These are phyloP conservation scores for Xylaria sp. DNA, from an alignment of 2,329 filamentous ascomycete genomes.

Conservation along the genomic window DNA sequence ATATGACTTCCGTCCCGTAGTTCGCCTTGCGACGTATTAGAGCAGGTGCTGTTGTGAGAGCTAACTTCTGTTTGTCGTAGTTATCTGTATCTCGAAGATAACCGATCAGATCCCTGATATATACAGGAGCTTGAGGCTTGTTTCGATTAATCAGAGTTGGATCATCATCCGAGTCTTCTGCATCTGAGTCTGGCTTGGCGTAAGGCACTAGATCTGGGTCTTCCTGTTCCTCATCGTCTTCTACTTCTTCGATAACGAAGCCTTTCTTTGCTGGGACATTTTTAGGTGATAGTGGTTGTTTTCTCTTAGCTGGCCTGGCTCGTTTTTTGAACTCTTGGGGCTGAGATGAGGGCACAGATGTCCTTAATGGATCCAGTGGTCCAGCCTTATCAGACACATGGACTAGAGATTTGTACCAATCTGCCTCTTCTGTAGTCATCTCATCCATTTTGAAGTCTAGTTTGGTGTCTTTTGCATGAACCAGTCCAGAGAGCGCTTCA, in stretches of 20 bases:
- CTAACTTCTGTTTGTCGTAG: slow-evolving; percentile 85
- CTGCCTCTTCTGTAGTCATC: slow-evolving; percentile 75
- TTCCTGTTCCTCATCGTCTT: slow-evolving; percentile 65
- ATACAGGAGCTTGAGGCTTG: slow-evolving; percentile 87
- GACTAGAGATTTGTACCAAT: slow-evolving; percentile 77
- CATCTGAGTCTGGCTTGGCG: slow-evolving; percentile 86
- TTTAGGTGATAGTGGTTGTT: slow-evolving; percentile 42
- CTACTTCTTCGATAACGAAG: slow-evolving; percentile 74
- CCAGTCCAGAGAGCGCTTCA: slow-evolving; percentile 73
- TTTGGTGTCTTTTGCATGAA: slow-evolving; percentile 74
- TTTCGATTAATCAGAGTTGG: slow-evolving; percentile 85
- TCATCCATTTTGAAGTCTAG: slow-evolving; percentile 90
- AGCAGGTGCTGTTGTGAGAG: slow-evolving; percentile 77
- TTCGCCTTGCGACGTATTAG: slow-evolving; percentile 89
- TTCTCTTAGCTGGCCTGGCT: slow-evolving; percentile 38
- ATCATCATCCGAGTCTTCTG: slow-evolving; percentile 93
- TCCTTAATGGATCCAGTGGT: slow-evolving; percentile 61
- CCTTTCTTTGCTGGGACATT: slow-evolving; percentile 51
- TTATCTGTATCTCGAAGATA: slow-evolving; percentile 84
- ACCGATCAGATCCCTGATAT: slow-evolving; percentile 84
- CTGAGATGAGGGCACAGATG: slow-evolving; percentile 43
- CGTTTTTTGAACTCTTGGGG: slow-evolving; percentile 42
- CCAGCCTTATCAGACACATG: slow-evolving; percentile 72
- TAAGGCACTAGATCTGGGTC: slow-evolving; percentile 80
- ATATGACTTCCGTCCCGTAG: slow-evolving; percentile 87